Evolutionary conservation across 331 rosid species (phyloP), one percentile per base, ranked within the genome.

Genomic region (Spiraea crenata): DNA sequence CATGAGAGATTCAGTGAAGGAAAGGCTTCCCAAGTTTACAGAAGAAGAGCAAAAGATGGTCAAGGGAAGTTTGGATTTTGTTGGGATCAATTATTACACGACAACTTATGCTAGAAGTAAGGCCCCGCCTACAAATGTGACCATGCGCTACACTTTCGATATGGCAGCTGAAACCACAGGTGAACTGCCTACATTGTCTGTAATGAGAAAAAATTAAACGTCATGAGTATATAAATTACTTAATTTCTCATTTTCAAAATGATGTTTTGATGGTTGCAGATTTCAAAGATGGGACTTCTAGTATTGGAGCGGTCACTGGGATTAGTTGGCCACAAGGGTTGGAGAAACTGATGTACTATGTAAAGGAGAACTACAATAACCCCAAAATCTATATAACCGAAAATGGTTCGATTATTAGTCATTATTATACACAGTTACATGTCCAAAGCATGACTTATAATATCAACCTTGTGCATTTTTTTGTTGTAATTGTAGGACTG

Each of bases 81-180:
- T 73, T 41, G 78, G 74, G 12, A 57, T 81, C 44, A 81, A 81
- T 15, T 81, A 76, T 47, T 77, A 81, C 25, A 19, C 70, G 8
- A 45, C 85, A 56, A 31, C 40, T 15, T 77, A 69, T 34, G 69
- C 37, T 8, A 50, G 47, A 48, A 54, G 39, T 9, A 74, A 45
- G 54, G 1, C 54, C 38, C 46, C 73, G 44, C 5, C 62, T 19
- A 4, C 62, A 1, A 20, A 25, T 15, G 61, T 20, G 14, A 0
- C 10, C 38, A 20, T 56, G 39, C 61, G 61, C 16, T 3, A 56
- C 14, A 20, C 61, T 5, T 25, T 56, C 1, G 61, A 56, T 5
- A 9, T 13, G 5, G 35, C 11, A 34, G 61, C 38, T 1, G 39
- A 56, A 25, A 34, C 13, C 12, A 5, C 14, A 56, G 61, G 61